These are phyloP conservation scores for Petasospora rhodanensis DNA, from an alignment of 1,139 yeast genomes.

Conservation along the genomic window DNA sequence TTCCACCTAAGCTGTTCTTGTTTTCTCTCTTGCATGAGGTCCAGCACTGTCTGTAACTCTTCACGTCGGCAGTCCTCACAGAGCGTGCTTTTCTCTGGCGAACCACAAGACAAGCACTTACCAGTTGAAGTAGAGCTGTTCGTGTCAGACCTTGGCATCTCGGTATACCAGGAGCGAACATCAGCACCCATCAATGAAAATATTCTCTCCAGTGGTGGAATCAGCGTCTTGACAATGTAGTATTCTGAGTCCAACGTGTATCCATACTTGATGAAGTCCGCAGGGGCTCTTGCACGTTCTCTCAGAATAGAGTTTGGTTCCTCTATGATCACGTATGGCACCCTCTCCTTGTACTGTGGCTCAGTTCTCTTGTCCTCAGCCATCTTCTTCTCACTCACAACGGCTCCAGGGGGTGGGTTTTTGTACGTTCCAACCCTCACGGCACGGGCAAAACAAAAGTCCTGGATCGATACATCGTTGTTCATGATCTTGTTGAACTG, in stretches of 20 bases:
- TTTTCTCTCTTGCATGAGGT: slow-evolving; percentile 20
- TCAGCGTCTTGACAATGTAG: slow-evolving; percentile 73
- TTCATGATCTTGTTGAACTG: slow-evolving; percentile 63
- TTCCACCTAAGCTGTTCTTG: slow-evolving; percentile 21
- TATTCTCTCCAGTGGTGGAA: slow-evolving; percentile 86
- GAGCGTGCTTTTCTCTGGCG: slow-evolving; percentile 18
- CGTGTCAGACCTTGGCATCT: slow-evolving; percentile 46
- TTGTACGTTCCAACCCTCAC: slow-evolving; percentile 83
- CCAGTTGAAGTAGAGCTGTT: slow-evolving; percentile 13
- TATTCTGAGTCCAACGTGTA: slow-evolving; percentile 70
- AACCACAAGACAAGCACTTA: slow-evolving; percentile 22
- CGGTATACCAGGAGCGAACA: slow-evolving; percentile 71
- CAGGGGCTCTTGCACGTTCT: slow-evolving; percentile 80
- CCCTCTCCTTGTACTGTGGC: slow-evolving; percentile 86
- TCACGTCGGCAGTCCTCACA: slow-evolving; percentile 35
- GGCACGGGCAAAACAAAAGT: slow-evolving; percentile 89
- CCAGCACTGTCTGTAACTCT: slow-evolving; percentile 23
- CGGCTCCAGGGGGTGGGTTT: slow-evolving; percentile 89
- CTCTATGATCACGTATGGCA: slow-evolving; percentile 75
- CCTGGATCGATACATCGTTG: slow-evolving; percentile 65
- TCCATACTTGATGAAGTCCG: slow-evolving; percentile 50
- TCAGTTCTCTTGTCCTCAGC: slow-evolving; percentile 65
- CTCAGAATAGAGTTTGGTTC: slow-evolving; percentile 67
- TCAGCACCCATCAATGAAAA: slow-evolving; percentile 83
- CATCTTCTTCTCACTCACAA: slow-evolving; percentile 60